Evolutionary conservation across 768 basidiomycete species (phyloP), one percentile per base, ranked within the genome.

Genomic region (Tulasnella sp.): DNA sequence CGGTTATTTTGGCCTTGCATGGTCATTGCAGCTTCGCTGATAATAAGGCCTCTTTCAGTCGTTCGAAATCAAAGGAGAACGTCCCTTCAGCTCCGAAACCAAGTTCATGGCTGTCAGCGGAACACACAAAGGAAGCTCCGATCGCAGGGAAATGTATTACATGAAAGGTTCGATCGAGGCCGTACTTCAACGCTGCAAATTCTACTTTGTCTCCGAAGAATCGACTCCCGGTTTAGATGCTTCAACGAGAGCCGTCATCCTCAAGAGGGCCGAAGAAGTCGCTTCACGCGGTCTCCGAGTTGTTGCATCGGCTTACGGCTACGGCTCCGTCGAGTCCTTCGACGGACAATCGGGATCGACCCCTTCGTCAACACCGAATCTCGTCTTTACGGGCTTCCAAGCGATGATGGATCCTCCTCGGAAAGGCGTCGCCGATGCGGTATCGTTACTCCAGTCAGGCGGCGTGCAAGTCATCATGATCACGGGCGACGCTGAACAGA

Each of bases 401-500:
- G 96, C 94, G 16, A 99, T 98, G 96, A 87, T 93, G 77, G 97
- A 99, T 85, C 97, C 97, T 9, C 97, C 97, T 0, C 88, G 97
- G 71, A 92, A 92, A 82, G 97, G 96, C 39, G 96, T 98, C n/a
- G 92, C 94, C 4, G 94, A 95, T 82, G 92, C 97, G 27, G 93
- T 99, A 81, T 88, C 88, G 52, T 86, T 93, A 39, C 87, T 98
- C 46, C 94, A 96, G 83, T 86, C 88, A 38, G 96, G 94, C 36
- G 95, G 96, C 6, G 93, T 99, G 74, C 95, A 97, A 83, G 92
- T 98, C n/a, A 92, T 98, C 68, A 98, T 99, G 97, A 98, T 98
- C 84, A 98, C 97, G 0, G 97, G 97, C 5, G 97, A 99, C 83
- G 92, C 96, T 46, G 95, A 96, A 85, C 89, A 92, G 77, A 99